Evolutionary conservation across 1,284 basidiomycete genomes (phyloP).

Genomic region (Tremellales sp.): DNA sequence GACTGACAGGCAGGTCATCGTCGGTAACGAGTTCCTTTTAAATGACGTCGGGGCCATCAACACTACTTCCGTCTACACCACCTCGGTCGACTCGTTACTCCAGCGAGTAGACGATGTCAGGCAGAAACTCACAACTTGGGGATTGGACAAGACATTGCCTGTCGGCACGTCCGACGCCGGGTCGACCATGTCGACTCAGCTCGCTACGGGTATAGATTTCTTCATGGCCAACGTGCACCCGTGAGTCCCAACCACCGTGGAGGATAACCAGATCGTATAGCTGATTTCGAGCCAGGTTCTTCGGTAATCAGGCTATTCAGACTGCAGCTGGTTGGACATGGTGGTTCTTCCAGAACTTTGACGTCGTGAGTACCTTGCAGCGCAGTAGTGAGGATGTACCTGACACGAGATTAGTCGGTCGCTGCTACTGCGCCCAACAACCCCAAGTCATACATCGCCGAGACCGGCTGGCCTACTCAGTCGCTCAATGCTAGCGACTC

Average conservation of each 20-base stretch:
- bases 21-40: constrained; percentile 69
- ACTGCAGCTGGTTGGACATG: constrained; percentile 66
- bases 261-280: not conserved
- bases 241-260: constrained; percentile 28
- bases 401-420: too few species aligned
- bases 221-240: constrained; percentile 67
- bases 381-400: not conserved
- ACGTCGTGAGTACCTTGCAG: constrained; percentile 50
- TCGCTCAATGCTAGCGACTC: constrained; percentile 56
- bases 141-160: constrained; percentile 54
- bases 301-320: constrained; percentile 63
- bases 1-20: constrained; percentile 29
- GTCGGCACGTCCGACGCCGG: constrained; percentile 92
- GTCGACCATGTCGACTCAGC: constrained; percentile 68
- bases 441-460: constrained; percentile 77
- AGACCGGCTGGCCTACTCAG: constrained; percentile 82
- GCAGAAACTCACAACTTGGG: constrained; percentile 55
- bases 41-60: constrained; percentile 35
- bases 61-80: constrained; percentile 30
- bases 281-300: constrained; percentile 48
- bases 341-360: constrained; percentile 58
- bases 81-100: constrained; percentile 55
- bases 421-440: constrained; percentile 55
- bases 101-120: constrained; percentile 61
- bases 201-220: constrained; percentile 70